Base-by-base conservation (phyloP, 129 eudicot species). In the Saposhnikovia divaricata region DNA sequence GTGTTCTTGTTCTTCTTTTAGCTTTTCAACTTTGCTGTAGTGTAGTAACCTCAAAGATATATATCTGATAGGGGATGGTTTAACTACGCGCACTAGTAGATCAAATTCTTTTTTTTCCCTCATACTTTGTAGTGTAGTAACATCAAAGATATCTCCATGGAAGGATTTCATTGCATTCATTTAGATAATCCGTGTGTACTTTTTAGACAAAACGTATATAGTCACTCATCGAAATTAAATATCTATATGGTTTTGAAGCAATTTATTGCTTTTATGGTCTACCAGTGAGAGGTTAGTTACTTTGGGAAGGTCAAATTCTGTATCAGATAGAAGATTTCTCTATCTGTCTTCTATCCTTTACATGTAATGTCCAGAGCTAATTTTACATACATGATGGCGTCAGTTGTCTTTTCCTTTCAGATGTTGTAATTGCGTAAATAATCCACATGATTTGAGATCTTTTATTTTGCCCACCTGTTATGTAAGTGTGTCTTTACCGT, bases 1-100 rank as follows among this genome's bases (percentile, higher is more conserved):
- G 77, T 81, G 90, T 84, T 53, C 78, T 78, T 31, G n/a, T 43
- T 25, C 9, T 73, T 37, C 53, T 9, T 11, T 6, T 8, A 74
- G 38, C 69, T 61, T n/a, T 23, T n/a, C 2, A 27, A 23, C 0
- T 59, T 59, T 9, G 9, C 12, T 9, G 25, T 3, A 4, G 34
- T 9, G 28, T 9, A 61, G 2, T 70, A 15, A 13, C 8, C 9
- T 6, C 12, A 34, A 72, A 39, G 31, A 39, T 18, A 42, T 51
- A 72, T 5, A 72, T 40, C 51, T 72, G 15, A 9, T 43, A 10
- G 12, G 5, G 5, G 48, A 40, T 72, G 31, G 34, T 14, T 38
- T 61, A 28, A n/a, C 14, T 59, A 59, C 12, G 34, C 9, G 31
- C 34, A 59, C 5, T 11, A 9, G 27, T 59, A 8, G 34, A 59